phyloP scores from a whole-genome alignment of 73 alveolate genomes.

The Tetrahymena elliotti region DNA sequence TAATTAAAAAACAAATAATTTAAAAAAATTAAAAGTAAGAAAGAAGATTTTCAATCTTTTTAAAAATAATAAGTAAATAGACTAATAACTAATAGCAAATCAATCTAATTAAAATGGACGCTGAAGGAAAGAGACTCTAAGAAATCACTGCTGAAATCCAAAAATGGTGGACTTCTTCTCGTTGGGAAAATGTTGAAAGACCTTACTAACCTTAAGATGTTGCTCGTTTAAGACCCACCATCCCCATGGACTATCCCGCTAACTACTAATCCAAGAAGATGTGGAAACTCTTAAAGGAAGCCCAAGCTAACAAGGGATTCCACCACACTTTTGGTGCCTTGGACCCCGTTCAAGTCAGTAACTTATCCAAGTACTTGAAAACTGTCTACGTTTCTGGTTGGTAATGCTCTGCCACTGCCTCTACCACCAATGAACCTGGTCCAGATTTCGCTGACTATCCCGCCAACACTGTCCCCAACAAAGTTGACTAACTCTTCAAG shows the following conservation, averaged over 20 bases:
- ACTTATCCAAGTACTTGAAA: conserved; percentile 72
- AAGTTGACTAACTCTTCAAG: conserved; percentile 33
- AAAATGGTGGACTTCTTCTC: conserved; percentile 23
- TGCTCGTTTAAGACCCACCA: conserved; percentile 18
- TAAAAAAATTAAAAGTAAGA: background rate
- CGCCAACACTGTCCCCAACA: conserved; percentile 86
- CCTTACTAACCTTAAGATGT: conserved; percentile 35
- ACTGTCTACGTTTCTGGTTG: conserved; percentile 88
- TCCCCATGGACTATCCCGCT: conserved; percentile 5
- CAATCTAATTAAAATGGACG: background rate
- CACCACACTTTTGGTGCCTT: conserved; percentile 79
- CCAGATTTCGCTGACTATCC: conserved; percentile 96
- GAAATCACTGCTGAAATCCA: background rate
- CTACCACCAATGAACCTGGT: conserved; percentile 83
- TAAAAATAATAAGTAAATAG: background rate
- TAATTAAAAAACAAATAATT: background rate
- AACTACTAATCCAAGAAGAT: conserved; percentile 28
- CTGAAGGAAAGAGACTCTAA: background rate
- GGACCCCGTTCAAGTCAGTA: conserved; percentile 63
- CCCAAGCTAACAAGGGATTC: conserved; percentile 37
- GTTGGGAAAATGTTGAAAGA: conserved; percentile 23
- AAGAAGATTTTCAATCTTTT: background rate
- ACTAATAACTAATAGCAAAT: background rate
- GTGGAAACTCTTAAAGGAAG: conserved; percentile 20
- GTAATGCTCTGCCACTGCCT: conserved; percentile 77